Percentiles rank a stretch among this genome's conserved stretches.
Evolutionary conservation across 2,329 filamentous ascomycete genomes (phyloP).

Genomic region (Phoma sp.): DNA sequence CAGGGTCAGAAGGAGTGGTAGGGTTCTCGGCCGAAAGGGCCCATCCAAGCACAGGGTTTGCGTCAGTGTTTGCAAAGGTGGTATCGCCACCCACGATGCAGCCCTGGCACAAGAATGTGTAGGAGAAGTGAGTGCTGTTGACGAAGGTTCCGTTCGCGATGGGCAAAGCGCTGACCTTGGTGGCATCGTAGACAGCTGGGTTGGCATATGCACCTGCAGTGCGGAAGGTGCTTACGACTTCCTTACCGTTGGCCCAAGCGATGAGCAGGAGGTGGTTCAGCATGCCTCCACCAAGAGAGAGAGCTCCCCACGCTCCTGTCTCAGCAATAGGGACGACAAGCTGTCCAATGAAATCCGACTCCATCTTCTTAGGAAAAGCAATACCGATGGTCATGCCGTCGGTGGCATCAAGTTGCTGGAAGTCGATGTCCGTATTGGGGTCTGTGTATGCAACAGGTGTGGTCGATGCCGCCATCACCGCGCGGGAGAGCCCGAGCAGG

Average conservation of each 20-base stretch:
- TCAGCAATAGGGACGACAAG: slow-evolving; percentile 16
- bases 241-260: slow-evolving; percentile 57
- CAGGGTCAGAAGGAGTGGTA: slow-evolving; percentile 22
- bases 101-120: slow-evolving; percentile 59
- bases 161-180: slow-evolving; percentile 50
- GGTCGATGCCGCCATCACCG: slow-evolving; percentile 5
- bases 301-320: slow-evolving; percentile 52
- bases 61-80: slow-evolving; percentile 33
- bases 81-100: slow-evolving; percentile 40
- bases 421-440: slow-evolving; percentile 21
- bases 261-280: slow-evolving; percentile 55
- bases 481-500: slow-evolving; percentile 16
- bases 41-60: slow-evolving; percentile 29
- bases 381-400: slow-evolving; percentile 15
- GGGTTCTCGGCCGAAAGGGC: slow-evolving; percentile 26
- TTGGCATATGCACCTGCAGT: slow-evolving; percentile 55
- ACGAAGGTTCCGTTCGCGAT: slow-evolving; percentile 60
- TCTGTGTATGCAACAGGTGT: slow-evolving; percentile 20
- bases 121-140: slow-evolving; percentile 60
- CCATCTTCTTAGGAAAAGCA: slow-evolving; percentile 16
- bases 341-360: slow-evolving; percentile 18
- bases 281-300: slow-evolving; percentile 58
- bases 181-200: slow-evolving; percentile 51
- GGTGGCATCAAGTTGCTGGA: slow-evolving; percentile 16
- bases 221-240: slow-evolving; percentile 54